These are phyloP conservation scores for Ceratocystis papillata DNA, from an alignment of 2,329 filamentous ascomycete species.

Conservation along the genomic window DNA sequence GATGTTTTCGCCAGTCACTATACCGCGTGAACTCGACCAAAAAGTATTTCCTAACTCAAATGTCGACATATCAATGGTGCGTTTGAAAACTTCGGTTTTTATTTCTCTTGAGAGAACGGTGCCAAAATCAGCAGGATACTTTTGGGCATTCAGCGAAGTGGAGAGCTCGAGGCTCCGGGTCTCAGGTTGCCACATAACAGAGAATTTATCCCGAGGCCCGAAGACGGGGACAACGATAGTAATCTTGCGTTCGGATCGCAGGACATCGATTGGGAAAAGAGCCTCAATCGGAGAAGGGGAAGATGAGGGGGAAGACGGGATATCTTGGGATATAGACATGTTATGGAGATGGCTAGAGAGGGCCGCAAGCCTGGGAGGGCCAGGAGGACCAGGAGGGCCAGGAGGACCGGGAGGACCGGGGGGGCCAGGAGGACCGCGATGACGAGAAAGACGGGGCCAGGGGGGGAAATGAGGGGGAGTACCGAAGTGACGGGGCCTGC, in stretches of 20 bases:
- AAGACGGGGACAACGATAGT: not conserved
- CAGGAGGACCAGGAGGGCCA: not conserved
- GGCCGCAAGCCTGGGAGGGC: not conserved
- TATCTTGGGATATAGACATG: too few species aligned
- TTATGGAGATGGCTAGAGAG: too few species aligned
- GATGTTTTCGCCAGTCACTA: not conserved
- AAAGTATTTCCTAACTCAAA: not conserved
- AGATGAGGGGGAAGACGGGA: not conserved
- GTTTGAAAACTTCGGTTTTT: not conserved
- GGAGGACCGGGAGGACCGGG: not conserved
- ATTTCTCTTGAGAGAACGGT: not conserved
- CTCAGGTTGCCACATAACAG: not conserved
- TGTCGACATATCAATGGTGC: not conserved
- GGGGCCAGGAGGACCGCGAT: slow-evolving; percentile 36
- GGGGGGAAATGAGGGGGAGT: slow-evolving; percentile 70
- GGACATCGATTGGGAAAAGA: not conserved
- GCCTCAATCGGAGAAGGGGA: not conserved
- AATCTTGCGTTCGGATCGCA: not conserved
- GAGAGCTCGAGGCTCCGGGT: not conserved
- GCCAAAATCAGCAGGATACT: not conserved
- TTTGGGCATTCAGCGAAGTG: not conserved
- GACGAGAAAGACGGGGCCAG: slow-evolving; percentile 70
- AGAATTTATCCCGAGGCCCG: not conserved
- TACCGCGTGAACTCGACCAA: not conserved
- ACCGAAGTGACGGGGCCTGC: slow-evolving; percentile 35